These are phyloP conservation scores for Plantago rigida DNA, from an alignment of 305 asterid genomes.

Conservation along the genomic window DNA sequence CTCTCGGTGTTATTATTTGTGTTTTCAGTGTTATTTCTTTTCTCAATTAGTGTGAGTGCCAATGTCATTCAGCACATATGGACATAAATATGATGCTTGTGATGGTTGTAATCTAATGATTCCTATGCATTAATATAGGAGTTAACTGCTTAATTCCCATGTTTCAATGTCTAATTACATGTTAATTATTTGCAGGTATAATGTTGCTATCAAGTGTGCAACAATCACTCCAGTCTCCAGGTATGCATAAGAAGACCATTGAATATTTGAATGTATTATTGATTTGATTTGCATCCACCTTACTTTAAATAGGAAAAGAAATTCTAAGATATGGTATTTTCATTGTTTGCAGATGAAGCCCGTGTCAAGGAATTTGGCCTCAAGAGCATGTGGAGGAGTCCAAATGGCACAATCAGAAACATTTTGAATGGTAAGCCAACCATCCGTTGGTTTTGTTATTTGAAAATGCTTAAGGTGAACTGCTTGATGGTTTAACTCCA, in stretches of 20 bases:
- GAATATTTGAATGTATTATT: background rate
- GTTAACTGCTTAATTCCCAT: background rate
- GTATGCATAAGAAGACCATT: conserved; percentile 29
- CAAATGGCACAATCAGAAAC: conserved; percentile 94
- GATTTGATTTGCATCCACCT: too few relatives aligned
- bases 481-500: too few relatives aligned
- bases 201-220: conserved; percentile 69
- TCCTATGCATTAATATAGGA: too few relatives aligned
- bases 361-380: conserved; percentile 80
- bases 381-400: conserved; percentile 94
- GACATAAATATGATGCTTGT: too few relatives aligned
- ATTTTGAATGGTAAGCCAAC: conserved; percentile 58
- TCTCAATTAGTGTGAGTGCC: too few relatives aligned
- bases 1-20: too few relatives aligned
- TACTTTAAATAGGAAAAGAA: too few relatives aligned
- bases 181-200: conserved; percentile 35
- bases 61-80: too few relatives aligned
- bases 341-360: conserved; percentile 48
- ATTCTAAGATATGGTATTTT: too few relatives aligned
- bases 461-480: conserved; percentile 9
- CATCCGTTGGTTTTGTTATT: background rate
- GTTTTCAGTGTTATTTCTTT: too few relatives aligned
- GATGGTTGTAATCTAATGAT: too few relatives aligned
- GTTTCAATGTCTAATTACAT: too few relatives aligned
- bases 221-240: conserved; percentile 77